A percentile compares a stretch with the other conserved stretches of the same genome.
phyloP scores from a whole-genome alignment of 768 basidiomycete species.

The Psilocybe cyanescens region DNA sequence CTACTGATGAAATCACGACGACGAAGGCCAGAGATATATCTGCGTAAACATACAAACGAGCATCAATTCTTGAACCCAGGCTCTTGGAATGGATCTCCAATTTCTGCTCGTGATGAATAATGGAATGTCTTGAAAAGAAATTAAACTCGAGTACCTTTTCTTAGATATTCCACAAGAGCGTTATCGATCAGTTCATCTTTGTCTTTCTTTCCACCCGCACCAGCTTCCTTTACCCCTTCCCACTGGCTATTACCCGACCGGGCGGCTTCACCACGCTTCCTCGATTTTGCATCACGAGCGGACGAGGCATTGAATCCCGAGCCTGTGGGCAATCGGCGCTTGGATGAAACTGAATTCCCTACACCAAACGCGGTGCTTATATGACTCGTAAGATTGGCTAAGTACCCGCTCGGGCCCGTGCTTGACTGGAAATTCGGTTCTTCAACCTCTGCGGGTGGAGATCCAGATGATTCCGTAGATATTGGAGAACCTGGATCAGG shows the following conservation, averaged over 20 bases:
- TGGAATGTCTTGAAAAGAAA: not conserved
- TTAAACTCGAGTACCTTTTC: slow-evolving; percentile 48
- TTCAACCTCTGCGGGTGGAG: slow-evolving; percentile 41
- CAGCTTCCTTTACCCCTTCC: slow-evolving; percentile 31
- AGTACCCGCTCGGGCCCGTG: slow-evolving; percentile 16
- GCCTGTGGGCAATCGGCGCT: slow-evolving; percentile 56
- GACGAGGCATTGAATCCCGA: slow-evolving; percentile 44
- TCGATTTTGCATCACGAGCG: slow-evolving; percentile 52
- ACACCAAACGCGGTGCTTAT: slow-evolving; percentile 35
- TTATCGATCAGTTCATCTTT: slow-evolving; percentile 60
- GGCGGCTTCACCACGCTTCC: slow-evolving; percentile 42
- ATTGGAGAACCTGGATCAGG: slow-evolving; percentile 44
- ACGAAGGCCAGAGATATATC: not conserved
- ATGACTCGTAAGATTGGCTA: slow-evolving; percentile 38
- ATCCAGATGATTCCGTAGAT: slow-evolving; percentile 46
- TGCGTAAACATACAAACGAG: not conserved
- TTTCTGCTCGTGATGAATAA: slow-evolving; percentile 36
- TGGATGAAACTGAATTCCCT: slow-evolving; percentile 38
- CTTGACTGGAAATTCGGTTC: slow-evolving; percentile 31
- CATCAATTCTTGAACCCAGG: slow-evolving; percentile 16
- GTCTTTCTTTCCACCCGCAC: slow-evolving; percentile 46
- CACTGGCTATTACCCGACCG: slow-evolving; percentile 8
- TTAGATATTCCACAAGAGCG: slow-evolving; percentile 51
- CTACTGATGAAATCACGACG: not conserved
- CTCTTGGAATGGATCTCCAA: slow-evolving; percentile 60